These are phyloP conservation scores for Verticillium nubilum DNA, from an alignment of 2,329 filamentous ascomycete genomes.

Conservation along the genomic window DNA sequence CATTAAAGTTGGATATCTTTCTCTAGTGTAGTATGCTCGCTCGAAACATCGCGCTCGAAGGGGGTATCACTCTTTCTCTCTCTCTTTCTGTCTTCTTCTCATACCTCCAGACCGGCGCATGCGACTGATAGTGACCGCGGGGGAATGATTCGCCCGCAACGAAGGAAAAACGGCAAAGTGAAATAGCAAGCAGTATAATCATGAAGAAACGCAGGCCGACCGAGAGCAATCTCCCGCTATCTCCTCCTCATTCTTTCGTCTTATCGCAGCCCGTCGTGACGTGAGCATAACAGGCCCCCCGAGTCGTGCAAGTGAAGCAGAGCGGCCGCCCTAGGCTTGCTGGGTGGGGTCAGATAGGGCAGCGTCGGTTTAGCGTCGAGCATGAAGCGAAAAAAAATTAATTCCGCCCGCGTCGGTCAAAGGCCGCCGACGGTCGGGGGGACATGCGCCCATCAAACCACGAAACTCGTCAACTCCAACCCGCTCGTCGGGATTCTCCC, in stretches of 20 bases:
- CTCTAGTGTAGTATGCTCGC: not conserved
- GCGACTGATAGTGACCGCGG: not conserved
- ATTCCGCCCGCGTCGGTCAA: too few relatives aligned
- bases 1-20: not conserved
- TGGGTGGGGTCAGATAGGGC: conserved; percentile 1
- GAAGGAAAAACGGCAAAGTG: not conserved
- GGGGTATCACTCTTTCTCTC: conserved; percentile 9
- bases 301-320: not conserved
- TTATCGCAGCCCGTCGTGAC: not conserved
- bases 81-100: conserved; percentile 2
- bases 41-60: not conserved
- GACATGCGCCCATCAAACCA: not conserved
- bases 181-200: not conserved
- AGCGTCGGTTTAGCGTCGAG: conserved; percentile 3
- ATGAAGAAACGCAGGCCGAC: not conserved
- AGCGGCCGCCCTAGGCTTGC: not conserved
- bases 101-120: not conserved
- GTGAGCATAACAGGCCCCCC: too few relatives aligned
- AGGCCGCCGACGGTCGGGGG: not conserved
- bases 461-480: not conserved
- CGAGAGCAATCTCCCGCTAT: not conserved
- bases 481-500: too few relatives aligned
- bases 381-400: too few relatives aligned
- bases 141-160: not conserved
- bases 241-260: not conserved